Conservation (phyloP, 345 rosid genomes). For the Ricinus communis region DNA sequence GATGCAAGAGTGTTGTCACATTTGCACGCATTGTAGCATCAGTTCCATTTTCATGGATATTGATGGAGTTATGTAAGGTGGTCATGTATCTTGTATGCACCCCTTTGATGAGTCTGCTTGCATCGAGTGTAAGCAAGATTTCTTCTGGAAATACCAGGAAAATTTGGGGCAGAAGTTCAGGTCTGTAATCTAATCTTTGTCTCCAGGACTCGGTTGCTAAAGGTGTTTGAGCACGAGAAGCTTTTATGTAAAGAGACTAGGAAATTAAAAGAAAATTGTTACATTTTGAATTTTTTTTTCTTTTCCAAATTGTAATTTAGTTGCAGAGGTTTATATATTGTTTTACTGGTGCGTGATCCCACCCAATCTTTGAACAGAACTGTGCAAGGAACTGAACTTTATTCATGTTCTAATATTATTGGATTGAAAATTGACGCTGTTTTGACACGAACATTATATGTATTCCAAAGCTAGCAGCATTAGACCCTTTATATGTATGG, state of each 20-base stretch:
- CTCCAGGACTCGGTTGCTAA: background rate
- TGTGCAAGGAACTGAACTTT: background rate
- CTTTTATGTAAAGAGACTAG: constrained; percentile 2
- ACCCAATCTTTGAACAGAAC: background rate
- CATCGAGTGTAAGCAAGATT: background rate
- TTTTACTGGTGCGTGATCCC: background rate
- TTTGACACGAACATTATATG: too few species aligned
- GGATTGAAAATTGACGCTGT: too few species aligned
- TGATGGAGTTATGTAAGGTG: constrained; percentile 13
- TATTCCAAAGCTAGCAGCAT: too few species aligned
- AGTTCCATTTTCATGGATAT: constrained; percentile 22
- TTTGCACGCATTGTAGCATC: constrained; percentile 5
- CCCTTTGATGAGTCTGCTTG: constrained; percentile 8
- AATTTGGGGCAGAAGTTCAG: background rate
- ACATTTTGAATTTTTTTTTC: background rate
- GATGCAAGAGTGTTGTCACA: constrained; percentile 23
- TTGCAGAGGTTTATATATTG: background rate
- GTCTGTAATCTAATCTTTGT: constrained; percentile 10
- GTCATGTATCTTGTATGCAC: constrained; percentile 10
- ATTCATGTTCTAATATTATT: background rate
- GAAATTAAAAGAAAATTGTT: background rate
- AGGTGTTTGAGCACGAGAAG: background rate
- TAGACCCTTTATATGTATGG: too few species aligned
- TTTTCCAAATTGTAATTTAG: background rate
- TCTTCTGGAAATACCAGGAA: background rate